Base-by-base conservation (phyloP, 345 rosid species). In the Turnera subulata region DNA sequence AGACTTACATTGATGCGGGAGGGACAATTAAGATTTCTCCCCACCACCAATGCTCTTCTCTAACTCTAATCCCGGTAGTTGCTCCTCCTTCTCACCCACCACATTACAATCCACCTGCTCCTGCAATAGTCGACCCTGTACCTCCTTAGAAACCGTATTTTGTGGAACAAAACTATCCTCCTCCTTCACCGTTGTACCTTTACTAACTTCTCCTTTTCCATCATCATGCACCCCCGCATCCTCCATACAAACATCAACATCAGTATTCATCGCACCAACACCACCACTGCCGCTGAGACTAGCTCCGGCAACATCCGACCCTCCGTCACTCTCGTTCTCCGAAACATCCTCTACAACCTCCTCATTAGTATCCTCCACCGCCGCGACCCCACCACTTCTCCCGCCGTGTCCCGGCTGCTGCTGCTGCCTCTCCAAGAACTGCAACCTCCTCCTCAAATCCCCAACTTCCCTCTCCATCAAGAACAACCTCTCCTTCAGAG, bases 401-500 rank as follows among this genome's bases (percentile, higher is more conserved):
- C 17, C 38, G 9, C 54, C 54, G 16, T 16, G 32, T 50, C 67
- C n/a, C n/a, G n/a, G n/a, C 19, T 70, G 72, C 68, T 55, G 70
- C 57, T 59, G 79, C 61, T 76, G 81, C 76, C 90, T 78, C 85
- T 88, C 99, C 21, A 89, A 80, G 62, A 80, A 82, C 74, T 74
- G 86, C 74, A 93, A 46, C 82, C 99, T 84, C 75, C 86, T 84
- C 78, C 86, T 89, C 80, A 89, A 60, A 68, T 93, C 95, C 50
- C 79, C 82, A 37, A 93, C 58, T 64, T 93, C 99, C 67, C 88
- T 82, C 70, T 87, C 99, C 96, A 93, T 84, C 78, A 89, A 53
- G 58, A 85, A 90, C 77, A 93, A 50, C 75, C 96, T 89, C 59
- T 93, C 99, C 65, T 86, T 88, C 71, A 94, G 61, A 0, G 92